Evolutionary conservation across 169 alveolate species (phyloP), one percentile per base, ranked within the genome.

Genomic region (Cryptosporidium andersoni): DNA sequence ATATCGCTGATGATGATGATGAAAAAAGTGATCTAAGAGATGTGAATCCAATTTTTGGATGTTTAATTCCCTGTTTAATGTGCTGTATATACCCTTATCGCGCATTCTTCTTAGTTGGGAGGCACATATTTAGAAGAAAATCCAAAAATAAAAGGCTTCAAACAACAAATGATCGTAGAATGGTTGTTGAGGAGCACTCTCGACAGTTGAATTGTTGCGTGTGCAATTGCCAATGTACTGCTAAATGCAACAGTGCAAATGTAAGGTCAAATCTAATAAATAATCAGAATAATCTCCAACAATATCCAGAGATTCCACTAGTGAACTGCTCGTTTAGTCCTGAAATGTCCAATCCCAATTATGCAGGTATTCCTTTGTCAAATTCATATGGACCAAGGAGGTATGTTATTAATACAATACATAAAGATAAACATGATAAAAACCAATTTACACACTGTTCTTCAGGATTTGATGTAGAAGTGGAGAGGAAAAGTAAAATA

Each of bases 321-420:
- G 25, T 0, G 25, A 25, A 25, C 25, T 25, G 0, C 55, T 68
- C 4, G 85, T 68, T 58, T 74, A 66, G 9, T 74, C 60, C 49
- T 74, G 85, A 55, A 74, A 25, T 25, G 0, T 25, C 25, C 25
- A 25, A 25, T 25, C 0, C 25, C 25, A 25, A 25, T 25, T 25
- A 25, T 74, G 55, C 85, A 66, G 74, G 47, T 9, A 43, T 74
- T 43, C 85, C 85, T 74, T 74, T 68, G 43, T 74, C 85, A 74
- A 74, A 68, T 74, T 74, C 85, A 37, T 74, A 74, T 74, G 85
- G 85, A 58, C 85, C 66, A 74, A 74, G 85, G 62, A 74, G 85
- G 85, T 74, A 74, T 74, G 85, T 74, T 74, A 68, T 58, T 58
- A 55, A 74, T n/a, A 34, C 25, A 39, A 56, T 25, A 25, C 25